Evolutionary conservation across 345 rosid species (phyloP), one percentile per base, ranked within the genome.

Genomic region (Dipteronia sinensis): DNA sequence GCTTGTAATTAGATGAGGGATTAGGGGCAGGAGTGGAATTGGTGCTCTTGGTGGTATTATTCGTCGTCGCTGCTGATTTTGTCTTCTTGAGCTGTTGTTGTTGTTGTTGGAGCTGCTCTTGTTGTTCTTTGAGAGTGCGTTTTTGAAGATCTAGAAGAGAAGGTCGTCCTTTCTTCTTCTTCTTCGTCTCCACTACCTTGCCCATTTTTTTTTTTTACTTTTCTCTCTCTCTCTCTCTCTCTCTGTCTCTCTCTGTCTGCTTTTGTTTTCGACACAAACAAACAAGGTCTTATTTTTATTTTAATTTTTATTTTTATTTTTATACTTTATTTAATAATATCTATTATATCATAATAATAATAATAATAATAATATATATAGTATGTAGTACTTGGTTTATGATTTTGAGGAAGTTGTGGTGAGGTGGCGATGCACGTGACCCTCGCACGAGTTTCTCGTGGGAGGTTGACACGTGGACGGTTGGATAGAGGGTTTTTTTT

Each of bases 111-210:
- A 76, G 82, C 58, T 75, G 78, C 67, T 74, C 42, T 1, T 83
- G 85, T 51, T 87, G 82, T 56, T 74, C 71, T 53, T 79, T 82
- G 77, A 91, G 85, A 72, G 74, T 84, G 66, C 95, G 89, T 66
- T 84, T 89, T 65, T 88, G 89, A 65, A 88, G 90, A 83, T 89
- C 95, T 71, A 89, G 58, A 1, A 89, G 92, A 69, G 95, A 89
- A 19, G 93, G 95, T 29, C 95, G 81, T 23, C 91, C 91, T 83
- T 91, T 91, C 83, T 88, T 90, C 89, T 88, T 86, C 91, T 67
- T 89, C 80, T 76, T 69, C 72, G 58, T 78, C 84, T 82, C 88
- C 82, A 81, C 82, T 59, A 78, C 71, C 88, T 84, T 89, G 65
- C 89, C 88, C 92, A 85, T 87, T 73, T 63, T 71, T 17, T 59